Evolutionary conservation across 495 filamentous ascomycete species (phyloP).

Genomic region (Penicillium fimorum): DNA sequence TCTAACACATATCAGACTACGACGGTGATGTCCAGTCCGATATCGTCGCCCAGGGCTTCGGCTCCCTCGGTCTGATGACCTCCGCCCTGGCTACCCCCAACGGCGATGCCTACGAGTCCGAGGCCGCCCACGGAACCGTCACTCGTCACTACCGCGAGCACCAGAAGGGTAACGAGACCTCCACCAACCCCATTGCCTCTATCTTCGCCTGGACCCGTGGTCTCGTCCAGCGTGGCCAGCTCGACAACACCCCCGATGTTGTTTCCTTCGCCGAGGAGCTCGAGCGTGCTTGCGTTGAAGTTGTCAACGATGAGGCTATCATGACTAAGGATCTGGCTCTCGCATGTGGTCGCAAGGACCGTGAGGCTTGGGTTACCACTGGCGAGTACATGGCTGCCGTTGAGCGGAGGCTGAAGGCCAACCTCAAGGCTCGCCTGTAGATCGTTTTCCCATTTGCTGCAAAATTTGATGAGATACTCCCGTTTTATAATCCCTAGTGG

Average conservation of each 20-base stretch:
- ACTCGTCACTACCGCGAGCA: conserved; percentile 98
- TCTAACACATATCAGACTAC: conserved; percentile 64
- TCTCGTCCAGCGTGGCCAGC: conserved; percentile 83
- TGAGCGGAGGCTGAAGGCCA: conserved; percentile 74
- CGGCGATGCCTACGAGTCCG: conserved; percentile 92
- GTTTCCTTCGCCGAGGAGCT: conserved; percentile 85
- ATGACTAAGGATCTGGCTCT: conserved; percentile 99
- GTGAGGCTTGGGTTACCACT: conserved; percentile 84
- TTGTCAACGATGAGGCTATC: conserved; percentile 87
- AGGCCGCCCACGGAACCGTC: conserved; percentile 97
- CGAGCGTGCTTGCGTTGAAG: conserved; percentile 91
- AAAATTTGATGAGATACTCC: conserved; percentile 13
- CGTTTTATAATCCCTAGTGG: conserved; percentile 10
- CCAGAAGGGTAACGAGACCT: conserved; percentile 94
- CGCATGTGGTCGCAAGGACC: conserved; percentile 78
- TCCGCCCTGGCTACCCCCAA: conserved; percentile 93
- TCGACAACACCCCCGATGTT: conserved; percentile 86
- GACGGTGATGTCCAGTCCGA: conserved; percentile 99
- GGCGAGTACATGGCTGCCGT: conserved; percentile 84
- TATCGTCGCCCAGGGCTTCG: conserved; percentile 96
- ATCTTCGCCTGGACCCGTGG: conserved; percentile 99
- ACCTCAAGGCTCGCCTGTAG: conserved; percentile 51
- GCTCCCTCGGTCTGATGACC: conserved; percentile 97
- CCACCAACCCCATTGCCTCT: conserved; percentile 96
- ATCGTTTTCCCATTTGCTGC: conserved; percentile 9